These are phyloP conservation scores for Kickxella alabastrina DNA, from an alignment of 192 early-diverging fungal species.

Conservation along the genomic window DNA sequence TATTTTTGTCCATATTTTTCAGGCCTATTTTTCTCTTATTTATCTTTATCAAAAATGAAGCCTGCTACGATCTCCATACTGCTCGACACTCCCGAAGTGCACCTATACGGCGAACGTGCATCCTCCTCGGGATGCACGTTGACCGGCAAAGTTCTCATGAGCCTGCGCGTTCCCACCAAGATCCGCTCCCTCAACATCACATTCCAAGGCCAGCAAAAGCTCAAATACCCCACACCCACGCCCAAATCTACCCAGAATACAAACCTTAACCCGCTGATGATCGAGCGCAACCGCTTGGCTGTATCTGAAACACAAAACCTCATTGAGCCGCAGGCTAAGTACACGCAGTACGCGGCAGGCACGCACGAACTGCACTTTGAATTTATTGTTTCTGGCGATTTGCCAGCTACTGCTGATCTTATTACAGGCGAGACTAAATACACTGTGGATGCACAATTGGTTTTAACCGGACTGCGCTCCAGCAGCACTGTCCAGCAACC, in stretches of 20 bases:
- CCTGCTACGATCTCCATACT: conserved; percentile 7
- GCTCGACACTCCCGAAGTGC: conserved; percentile 13
- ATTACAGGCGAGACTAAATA: conserved; percentile 11
- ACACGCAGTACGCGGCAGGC: background rate
- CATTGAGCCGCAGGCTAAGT: too few relatives aligned
- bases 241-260: too few relatives aligned
- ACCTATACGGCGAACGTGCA: conserved; percentile 20
- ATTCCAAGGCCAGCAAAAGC: conserved; percentile 8
- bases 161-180: conserved; percentile 8
- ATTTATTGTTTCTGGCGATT: conserved; percentile 11
- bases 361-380: conserved; percentile 14
- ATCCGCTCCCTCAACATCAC: conserved; percentile 5
- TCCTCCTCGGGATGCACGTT: conserved; percentile 7
- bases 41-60: conserved; percentile 5
- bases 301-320: too few relatives aligned
- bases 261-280: too few relatives aligned
- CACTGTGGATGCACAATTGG: conserved; percentile 9
- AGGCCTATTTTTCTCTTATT: background rate
- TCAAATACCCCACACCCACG: too few relatives aligned
- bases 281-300: too few relatives aligned
- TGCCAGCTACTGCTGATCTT: conserved; percentile 9
- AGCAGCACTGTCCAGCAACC: background rate
- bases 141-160: conserved; percentile 10
- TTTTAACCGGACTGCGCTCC: conserved; percentile 10
- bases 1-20: too few relatives aligned